Conservation (phyloP, 345 rosid species). For the Ceriops zippeliana region DNA sequence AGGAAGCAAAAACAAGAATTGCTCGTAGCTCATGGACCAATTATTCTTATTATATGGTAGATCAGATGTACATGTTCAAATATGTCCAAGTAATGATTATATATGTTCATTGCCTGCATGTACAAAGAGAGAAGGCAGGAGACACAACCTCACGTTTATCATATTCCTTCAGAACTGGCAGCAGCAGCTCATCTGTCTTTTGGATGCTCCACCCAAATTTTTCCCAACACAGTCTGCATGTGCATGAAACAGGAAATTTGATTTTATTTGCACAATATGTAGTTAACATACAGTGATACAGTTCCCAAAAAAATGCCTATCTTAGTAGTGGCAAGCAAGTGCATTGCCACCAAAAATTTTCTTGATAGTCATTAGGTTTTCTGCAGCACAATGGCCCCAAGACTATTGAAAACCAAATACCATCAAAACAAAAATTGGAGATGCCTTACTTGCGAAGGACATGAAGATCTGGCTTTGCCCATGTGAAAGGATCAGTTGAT, state of each 20-base stretch:
- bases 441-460: slow-evolving; percentile 63
- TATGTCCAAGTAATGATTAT: not conserved
- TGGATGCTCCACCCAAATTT: slow-evolving; percentile 83
- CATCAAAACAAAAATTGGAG: slow-evolving; percentile 11
- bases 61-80: not conserved
- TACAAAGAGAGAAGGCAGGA: slow-evolving; percentile 4
- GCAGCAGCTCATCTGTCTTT: slow-evolving; percentile 74
- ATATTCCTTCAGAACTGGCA: slow-evolving; percentile 89
- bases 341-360: not conserved
- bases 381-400: not conserved
- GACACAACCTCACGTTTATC: slow-evolving; percentile 74
- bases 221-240: slow-evolving; percentile 86
- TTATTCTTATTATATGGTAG: too few species aligned
- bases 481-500: slow-evolving; percentile 80
- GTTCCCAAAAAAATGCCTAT: not conserved
- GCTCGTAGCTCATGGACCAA: not conserved
- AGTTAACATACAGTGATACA: too few species aligned
- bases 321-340: not conserved
- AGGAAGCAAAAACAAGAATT: not conserved
- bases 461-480: slow-evolving; percentile 90
- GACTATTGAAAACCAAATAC: slow-evolving; percentile 3
- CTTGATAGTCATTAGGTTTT: too few species aligned
- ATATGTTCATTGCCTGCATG: not conserved
- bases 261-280: slow-evolving; percentile 2
- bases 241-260: not conserved